Evolutionary conservation across 129 eudicot genomes (phyloP).

Genomic region (Centrapalus pauciflorus): DNA sequence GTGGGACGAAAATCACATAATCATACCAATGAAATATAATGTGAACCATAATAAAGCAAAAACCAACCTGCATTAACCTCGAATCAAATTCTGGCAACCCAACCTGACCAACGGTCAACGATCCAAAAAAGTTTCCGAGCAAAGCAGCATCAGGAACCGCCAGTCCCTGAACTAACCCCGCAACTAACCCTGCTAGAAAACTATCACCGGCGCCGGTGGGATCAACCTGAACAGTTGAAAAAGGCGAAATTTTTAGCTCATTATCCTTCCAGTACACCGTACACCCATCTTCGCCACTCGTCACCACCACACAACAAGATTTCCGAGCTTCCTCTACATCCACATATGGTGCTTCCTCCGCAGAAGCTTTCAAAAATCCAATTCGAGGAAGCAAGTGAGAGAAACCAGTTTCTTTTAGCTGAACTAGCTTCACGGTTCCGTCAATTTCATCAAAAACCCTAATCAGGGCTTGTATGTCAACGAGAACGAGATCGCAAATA

Average conservation of each 20-base stretch:
- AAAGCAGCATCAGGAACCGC: conserved; percentile 78
- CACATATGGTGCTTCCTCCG: conserved; percentile 70
- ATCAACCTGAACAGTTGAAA: conserved; percentile 67
- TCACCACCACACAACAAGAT: conserved; percentile 69
- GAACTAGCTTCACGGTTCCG: conserved; percentile 61
- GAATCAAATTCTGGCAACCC: conserved; percentile 72
- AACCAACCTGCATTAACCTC: conserved; percentile 66
- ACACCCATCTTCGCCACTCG: conserved; percentile 82
- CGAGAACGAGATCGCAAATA: conserved; percentile 62
- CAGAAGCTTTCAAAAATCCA: conserved; percentile 74
- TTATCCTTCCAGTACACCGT: conserved; percentile 57
- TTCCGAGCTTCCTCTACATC: conserved; percentile 65
- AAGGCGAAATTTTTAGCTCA: conserved; percentile 56
- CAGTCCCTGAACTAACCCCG: conserved; percentile 65
- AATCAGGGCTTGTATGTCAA: conserved; percentile 73
- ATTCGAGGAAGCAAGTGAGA: conserved; percentile 46
- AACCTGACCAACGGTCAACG: conserved; percentile 69
- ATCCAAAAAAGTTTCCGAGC: conserved; percentile 87
- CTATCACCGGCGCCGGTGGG: conserved; percentile 99
- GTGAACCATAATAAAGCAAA: background rate
- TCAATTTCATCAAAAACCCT: conserved; percentile 59
- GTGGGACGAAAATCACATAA: background rate
- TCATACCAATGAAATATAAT: background rate
- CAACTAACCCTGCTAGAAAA: conserved; percentile 81
- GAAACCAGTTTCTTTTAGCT: conserved; percentile 56